Base-by-base conservation (phyloP, 1,139 yeast genomes). In the Yamadazyma conglobata region DNA sequence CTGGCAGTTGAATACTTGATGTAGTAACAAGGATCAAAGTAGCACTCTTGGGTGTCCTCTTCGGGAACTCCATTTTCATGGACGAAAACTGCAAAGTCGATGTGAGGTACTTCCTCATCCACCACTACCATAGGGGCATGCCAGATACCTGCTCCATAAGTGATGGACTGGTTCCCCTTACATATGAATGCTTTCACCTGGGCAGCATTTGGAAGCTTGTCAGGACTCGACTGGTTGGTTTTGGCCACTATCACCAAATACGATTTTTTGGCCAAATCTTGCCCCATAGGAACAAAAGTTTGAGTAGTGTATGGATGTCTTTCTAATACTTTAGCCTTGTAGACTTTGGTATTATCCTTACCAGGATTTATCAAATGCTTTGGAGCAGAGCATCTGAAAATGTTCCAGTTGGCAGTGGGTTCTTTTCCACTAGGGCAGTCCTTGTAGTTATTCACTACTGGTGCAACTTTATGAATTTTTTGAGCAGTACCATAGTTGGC, bases 401-500 rank as follows among this genome's bases (percentile, higher is more conserved):
- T 70, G 53, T 88, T 86, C 83, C 88, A 79, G 45, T 84, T 81
- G 4, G 94, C 79, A 0, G 74, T 64, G 0, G 77, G 69, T 15
- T 50, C 32, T 24, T 49, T 52, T 2, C 70, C 66, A 37, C 79
- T 71, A 1, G 77, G 67, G 9, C 78, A 67, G 1, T 58, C 35
- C 1, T 39, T 40, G 43, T 68, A 83, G 28, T 64, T 61, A 54
- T 82, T 81, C 8, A 59, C 58, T 3, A 84, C 64, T 1, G 87
- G 81, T 3, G 91, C 78, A 7, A 87, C 93, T 40, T 80, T 70
- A 44, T 74, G 77, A 28, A 86, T 58, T 48, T 88, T 89, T 4
- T 75, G 64, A 1, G 96, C 96, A 3, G 96, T 88, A n/a, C 96
- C 97, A 49, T 89, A 88, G 54, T 89, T 89, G 5, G 96, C 96